phyloP scores from a whole-genome alignment of 129 eudicot genomes.

The Deinandra increscens region DNA sequence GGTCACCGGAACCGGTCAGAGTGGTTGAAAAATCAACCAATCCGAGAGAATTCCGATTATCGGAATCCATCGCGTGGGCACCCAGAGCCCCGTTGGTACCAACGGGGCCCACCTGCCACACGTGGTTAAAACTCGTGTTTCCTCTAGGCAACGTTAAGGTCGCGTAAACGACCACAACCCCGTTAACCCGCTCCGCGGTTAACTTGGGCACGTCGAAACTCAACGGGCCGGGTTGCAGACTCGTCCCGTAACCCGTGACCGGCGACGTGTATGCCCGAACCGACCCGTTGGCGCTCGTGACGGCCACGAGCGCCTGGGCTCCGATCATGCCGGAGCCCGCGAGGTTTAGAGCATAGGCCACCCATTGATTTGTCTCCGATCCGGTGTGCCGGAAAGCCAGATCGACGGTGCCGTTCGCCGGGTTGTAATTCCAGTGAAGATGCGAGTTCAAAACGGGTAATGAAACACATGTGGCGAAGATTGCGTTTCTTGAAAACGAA shows the following conservation, averaged over 20 bases:
- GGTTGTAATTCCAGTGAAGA: slow-evolving; percentile 67
- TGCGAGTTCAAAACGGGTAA: slow-evolving; percentile 50
- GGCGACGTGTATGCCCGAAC: slow-evolving; percentile 45
- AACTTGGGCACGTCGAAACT: slow-evolving; percentile 52
- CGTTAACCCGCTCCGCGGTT: slow-evolving; percentile 29
- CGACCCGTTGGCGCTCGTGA: slow-evolving; percentile 38
- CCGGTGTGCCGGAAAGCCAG: slow-evolving; percentile 67
- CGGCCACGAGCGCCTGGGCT: slow-evolving; percentile 62
- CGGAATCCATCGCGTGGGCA: no score
- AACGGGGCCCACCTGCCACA: slow-evolving; percentile 67
- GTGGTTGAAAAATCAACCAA: no score
- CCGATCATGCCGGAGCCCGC: slow-evolving; percentile 43
- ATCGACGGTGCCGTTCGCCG: slow-evolving; percentile 52
- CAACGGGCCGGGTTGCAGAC: slow-evolving; percentile 24
- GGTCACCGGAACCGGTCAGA: no score
- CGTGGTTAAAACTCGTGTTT: slow-evolving; percentile 57
- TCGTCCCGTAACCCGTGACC: background rate
- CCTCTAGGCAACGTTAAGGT: slow-evolving; percentile 53
- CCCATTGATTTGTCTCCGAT: slow-evolving; percentile 52
- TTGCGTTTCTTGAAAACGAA: slow-evolving; percentile 38
- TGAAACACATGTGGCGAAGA: slow-evolving; percentile 36
- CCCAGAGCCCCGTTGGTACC: no score
- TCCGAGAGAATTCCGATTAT: no score
- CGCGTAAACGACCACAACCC: slow-evolving; percentile 59
- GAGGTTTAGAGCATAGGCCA: slow-evolving; percentile 67